Evolutionary conservation across 164 flowering plant species (phyloP).

Genomic region (Santalum album): DNA sequence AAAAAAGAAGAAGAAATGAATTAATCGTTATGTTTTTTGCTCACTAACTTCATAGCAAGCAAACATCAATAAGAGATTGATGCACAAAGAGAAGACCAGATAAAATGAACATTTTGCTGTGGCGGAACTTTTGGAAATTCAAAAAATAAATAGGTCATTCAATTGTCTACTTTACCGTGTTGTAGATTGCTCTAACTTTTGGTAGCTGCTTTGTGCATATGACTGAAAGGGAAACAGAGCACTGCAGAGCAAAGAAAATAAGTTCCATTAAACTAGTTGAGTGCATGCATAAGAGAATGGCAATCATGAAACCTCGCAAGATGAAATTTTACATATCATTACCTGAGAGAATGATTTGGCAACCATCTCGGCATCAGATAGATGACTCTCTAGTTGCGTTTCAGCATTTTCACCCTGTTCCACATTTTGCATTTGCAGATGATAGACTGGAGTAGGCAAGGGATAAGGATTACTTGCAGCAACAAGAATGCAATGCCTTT

Average conservation of each 20-base stretch:
- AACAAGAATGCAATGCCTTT: slow-evolving; percentile 84
- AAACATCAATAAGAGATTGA: too few species aligned
- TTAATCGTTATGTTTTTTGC: too few species aligned
- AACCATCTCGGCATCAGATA: slow-evolving; percentile 78
- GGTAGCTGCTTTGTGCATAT: slow-evolving; percentile 86
- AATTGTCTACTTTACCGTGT: slow-evolving; percentile 48
- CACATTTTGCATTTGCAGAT: slow-evolving; percentile 38
- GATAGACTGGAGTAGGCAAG: slow-evolving; percentile 75
- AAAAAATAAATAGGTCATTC: not conserved
- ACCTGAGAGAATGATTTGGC: slow-evolving; percentile 80
- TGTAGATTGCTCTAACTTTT: slow-evolving; percentile 65
- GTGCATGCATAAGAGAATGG: not conserved
- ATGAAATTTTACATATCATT: not conserved
- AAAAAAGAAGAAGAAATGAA: too few species aligned
- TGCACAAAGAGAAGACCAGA: not conserved
- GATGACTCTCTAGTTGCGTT: slow-evolving; percentile 41
- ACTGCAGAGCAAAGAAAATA: slow-evolving; percentile 46
- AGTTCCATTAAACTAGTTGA: not conserved
- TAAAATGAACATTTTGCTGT: too few species aligned
- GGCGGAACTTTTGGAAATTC: not conserved
- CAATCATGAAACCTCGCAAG: not conserved
- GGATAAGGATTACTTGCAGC: slow-evolving; percentile 88
- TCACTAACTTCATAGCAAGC: too few species aligned
- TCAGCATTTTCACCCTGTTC: slow-evolving; percentile 55
- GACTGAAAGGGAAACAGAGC: slow-evolving; percentile 70